Base-by-base conservation (phyloP, 345 rosid species). In the Noccaea bulbosa region DNA sequence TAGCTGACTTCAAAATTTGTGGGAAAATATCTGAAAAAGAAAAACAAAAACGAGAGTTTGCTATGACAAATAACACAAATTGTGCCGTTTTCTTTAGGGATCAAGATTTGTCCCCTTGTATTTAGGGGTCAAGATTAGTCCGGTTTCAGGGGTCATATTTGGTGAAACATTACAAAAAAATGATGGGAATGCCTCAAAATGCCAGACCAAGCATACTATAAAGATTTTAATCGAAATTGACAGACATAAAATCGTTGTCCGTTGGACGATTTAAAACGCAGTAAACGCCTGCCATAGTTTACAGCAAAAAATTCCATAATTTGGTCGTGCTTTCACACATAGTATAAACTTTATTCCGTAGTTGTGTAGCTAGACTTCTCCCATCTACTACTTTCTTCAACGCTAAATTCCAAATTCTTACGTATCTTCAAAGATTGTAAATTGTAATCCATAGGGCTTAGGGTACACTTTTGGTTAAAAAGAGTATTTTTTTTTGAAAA, bases 241-340 rank as follows among this genome's bases (percentile, higher is more conserved):
- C 43, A 62, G 1, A 20, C 11, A 61, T 41, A 40, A 50, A 52
- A 54, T 62, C 30, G 61, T 39, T 37, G 27, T 30, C 43, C 6
- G 30, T 35, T 53, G n/a, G 24, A 51, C 12, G 68, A 62, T 58
- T 24, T 37, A n/a, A 45, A 56, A 69, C 35, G 39, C 56, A 57
- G 56, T 58, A 51, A 48, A 58, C 39, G 51, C 24, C 14, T 30
- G 12, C 24, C 50, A 60, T 43, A 24, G 43, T 11, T 4, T 48
- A 48, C 46, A 35, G 60, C 62, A 44, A 12, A 5, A 16, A 22
- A 55, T 54, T 72, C 33, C 56, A 37, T 53, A 44, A 24, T 50
- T 33, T 54, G 63, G 70, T 72, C 56, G 55, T 54, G 15, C 64
- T 33, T 72, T 72, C 76, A 63, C 70, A 63, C 76, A 54, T 55